Conservation (phyloP, 75 land plant genomes). For the Chamaecyparis obtusa region DNA sequence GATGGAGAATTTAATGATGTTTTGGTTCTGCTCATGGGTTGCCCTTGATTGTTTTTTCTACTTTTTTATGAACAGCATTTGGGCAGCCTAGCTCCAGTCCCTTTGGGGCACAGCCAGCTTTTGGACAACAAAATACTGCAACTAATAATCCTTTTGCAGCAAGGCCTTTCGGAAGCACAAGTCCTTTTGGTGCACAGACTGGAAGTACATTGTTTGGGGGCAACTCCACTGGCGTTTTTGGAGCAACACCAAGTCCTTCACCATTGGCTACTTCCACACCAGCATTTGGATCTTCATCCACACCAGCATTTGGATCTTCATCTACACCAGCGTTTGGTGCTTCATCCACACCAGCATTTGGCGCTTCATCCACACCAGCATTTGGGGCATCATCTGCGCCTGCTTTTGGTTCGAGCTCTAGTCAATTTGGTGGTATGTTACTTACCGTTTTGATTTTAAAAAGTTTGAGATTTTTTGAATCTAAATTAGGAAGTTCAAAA, state of each 20-base stretch:
- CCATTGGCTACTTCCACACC: constrained; percentile 66
- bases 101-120: constrained; percentile 67
- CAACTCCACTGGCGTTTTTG: constrained; percentile 93
- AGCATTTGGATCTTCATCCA: constrained; percentile 62
- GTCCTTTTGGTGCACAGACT: constrained; percentile 37
- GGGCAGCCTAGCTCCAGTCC: constrained; percentile 74
- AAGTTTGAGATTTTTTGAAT: neutral
- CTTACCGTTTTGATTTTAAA: neutral
- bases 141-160: constrained; percentile 74
- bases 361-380: constrained; percentile 50
- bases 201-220: constrained; percentile 77
- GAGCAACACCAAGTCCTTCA: constrained; percentile 56
- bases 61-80: constrained; percentile 44
- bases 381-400: constrained; percentile 63
- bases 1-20: neutral
- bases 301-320: constrained; percentile 60
- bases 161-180: constrained; percentile 26
- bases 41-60: neutral
- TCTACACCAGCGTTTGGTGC: constrained; percentile 66
- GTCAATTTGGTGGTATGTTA: constrained; percentile 43
- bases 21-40: neutral
- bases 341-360: constrained; percentile 57
- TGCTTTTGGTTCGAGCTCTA: constrained; percentile 31
- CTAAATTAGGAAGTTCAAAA: neutral
- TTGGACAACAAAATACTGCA: constrained; percentile 51